Evolutionary conservation across 345 rosid species (phyloP).

Genomic region (Rhizophora apiculata): DNA sequence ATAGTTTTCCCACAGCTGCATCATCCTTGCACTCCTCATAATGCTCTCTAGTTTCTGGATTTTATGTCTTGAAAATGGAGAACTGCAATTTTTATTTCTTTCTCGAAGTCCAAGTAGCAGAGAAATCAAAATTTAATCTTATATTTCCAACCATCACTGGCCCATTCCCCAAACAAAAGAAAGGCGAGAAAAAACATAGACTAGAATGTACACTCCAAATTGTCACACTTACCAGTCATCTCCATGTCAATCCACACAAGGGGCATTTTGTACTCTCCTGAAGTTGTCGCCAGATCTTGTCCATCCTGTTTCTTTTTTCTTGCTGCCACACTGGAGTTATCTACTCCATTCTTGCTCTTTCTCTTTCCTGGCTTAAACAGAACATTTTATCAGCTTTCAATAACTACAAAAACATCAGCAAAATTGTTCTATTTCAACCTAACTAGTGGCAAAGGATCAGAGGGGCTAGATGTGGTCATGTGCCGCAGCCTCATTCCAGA

Average conservation of each 20-base stretch:
- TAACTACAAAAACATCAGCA: not conserved
- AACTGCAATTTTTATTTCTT: too few species aligned
- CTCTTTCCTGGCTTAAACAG: slow-evolving; percentile 25
- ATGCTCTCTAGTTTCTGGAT: too few species aligned
- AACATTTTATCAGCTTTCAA: not conserved
- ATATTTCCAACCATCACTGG: too few species aligned
- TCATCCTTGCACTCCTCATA: too few species aligned
- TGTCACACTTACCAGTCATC: slow-evolving; percentile 66
- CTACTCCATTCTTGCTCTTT: slow-evolving; percentile 19
- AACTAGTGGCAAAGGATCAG: not conserved
- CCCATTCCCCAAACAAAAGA: too few species aligned
- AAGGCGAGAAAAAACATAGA: too few species aligned
- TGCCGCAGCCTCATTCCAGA: too few species aligned
- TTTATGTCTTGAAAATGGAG: too few species aligned
- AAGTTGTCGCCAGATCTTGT: slow-evolving; percentile 5
- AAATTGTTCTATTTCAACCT: not conserved
- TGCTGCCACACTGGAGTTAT: not conserved
- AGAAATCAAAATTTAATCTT: too few species aligned
- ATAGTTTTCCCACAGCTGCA: too few species aligned
- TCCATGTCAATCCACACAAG: slow-evolving; percentile 97
- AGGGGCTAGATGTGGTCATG: too few species aligned
- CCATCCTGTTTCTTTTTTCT: slow-evolving; percentile 8
- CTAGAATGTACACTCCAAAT: not conserved
- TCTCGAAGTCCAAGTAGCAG: too few species aligned
- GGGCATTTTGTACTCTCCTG: slow-evolving; percentile 50